Base-by-base conservation (phyloP, 305 asterid genomes). In the Striga hermonthica region DNA sequence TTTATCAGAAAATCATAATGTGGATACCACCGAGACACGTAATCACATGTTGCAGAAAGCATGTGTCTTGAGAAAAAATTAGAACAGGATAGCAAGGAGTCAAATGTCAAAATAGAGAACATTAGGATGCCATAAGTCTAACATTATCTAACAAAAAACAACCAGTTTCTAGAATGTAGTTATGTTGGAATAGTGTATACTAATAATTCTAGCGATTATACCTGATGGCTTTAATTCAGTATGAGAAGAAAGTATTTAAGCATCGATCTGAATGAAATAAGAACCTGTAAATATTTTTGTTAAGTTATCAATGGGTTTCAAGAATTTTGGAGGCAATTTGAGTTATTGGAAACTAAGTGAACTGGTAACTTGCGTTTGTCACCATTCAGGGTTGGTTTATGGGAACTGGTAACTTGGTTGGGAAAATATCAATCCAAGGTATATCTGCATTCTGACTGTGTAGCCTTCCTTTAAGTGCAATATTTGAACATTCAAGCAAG, bases 401-500 rank as follows among this genome's bases (percentile, higher is more conserved):
- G 31, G 2, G 31, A 22, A 22, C 31, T 22, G 31, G 64, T 70
- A 34, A 43, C 50, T 34, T 9, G 6, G 55, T 5, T 37, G n/a
- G 59, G 52, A 41, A 66, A 60, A 2, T 14, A 40, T 53, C 37
- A 5, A 3, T 40, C 14, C 22, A 62, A 34, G 54, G 28, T 40
- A 52, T 31, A 35, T 12, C 22, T 16, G 1, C 31, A 22, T 22
- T 22, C 31, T 16, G 40, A 58, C 48, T 60, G 39, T 49, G 44
- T 64, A 12, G 71, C 58, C 69, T 53, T 71, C 37, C 34, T 50
- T 50, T 50, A 7, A 13, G 13, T 50, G 31, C 57, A 13, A 14
- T 50, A n/a, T n/a, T 8, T 34, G 62, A 55, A 35, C 41, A 37
- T 72, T 66, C 15, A 3, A 50, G 55, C n/a, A 15, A 22, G 15